phyloP scores from a whole-genome alignment of 1,284 basidiomycete species.

The Ustilago crameri region DNA sequence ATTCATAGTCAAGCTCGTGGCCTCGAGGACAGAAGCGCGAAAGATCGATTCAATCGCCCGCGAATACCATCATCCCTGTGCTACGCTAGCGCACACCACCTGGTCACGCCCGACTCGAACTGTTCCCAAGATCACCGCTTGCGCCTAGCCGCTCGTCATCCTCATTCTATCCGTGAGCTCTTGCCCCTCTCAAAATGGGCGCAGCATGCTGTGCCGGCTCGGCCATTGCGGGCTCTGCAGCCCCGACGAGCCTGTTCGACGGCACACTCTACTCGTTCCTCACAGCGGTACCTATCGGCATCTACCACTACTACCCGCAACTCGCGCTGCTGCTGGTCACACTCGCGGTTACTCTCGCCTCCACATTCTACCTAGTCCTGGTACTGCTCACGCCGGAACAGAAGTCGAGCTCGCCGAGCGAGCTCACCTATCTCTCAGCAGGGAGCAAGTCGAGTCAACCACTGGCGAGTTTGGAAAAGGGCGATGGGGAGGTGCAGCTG shows the following conservation, averaged over 20 bases:
- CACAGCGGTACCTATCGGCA: slow-evolving; percentile 31
- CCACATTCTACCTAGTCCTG: slow-evolving; percentile 25
- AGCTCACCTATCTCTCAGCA: slow-evolving; percentile 12
- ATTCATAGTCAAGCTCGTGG: too few species aligned
- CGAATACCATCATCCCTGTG: too few species aligned
- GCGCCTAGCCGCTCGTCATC: too few species aligned
- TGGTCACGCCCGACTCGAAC: too few species aligned
- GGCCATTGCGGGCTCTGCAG: slow-evolving; percentile 21
- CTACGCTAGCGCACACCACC: too few species aligned
- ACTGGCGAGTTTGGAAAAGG: slow-evolving; percentile 15
- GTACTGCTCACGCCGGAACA: slow-evolving; percentile 27
- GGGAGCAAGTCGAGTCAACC: slow-evolving; percentile 4
- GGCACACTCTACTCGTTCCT: slow-evolving; percentile 34
- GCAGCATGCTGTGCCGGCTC: slow-evolving; percentile 51
- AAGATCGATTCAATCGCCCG: too few species aligned
- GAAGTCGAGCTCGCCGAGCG: slow-evolving; percentile 11
- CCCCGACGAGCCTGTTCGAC: slow-evolving; percentile 21
- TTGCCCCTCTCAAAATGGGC: slow-evolving; percentile 20
- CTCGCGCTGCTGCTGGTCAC: slow-evolving; percentile 22
- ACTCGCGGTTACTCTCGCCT: not conserved
- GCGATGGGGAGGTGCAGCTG: slow-evolving; percentile 69
- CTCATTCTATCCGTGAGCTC: too few species aligned
- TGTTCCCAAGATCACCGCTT: too few species aligned
- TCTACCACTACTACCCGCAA: slow-evolving; percentile 45
- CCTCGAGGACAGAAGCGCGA: too few species aligned